Evolutionary conservation across 768 basidiomycete genomes (phyloP), one percentile per base, ranked within the genome.

Genomic region (Coprinellus micaceus): DNA sequence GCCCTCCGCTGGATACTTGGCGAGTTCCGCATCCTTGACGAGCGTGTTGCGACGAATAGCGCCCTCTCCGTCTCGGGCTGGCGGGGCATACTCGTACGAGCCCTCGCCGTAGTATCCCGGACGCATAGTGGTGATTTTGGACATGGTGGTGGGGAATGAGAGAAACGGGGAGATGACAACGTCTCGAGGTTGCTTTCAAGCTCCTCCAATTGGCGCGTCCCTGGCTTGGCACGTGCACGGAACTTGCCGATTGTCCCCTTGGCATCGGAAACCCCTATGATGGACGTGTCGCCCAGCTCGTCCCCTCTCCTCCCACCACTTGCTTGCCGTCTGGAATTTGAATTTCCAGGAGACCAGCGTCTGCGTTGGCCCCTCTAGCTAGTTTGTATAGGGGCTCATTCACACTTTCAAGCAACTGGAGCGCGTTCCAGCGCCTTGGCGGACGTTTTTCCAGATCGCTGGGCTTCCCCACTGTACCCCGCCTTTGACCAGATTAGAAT

Each of bases 1-100:
- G 40, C 90, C 91, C 52, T 86, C 86, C 54, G 82, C 73, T 2
- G 89, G 90, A 62, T 75, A 82, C 0, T 77, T 81, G 19, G 88
- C 76, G 21, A 92, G 79, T 9, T 56, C 67, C 17, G 36, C 39
- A 61, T 89, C 84, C 21, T 80, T 71, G 1, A 77, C 70, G 33
- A 83, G 78, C 1, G 81, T 77, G 13, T 81, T 69, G 24, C 90
- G 79, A 37, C 88, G 86, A 7, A 78, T 74, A 43, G 75, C 75
- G 3, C 82, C 79, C 57, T 87, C 82, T 50, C 82, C 83, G 2
- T 73, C 69, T 4, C 61, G 57, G 0, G 63, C 61, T 29, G 77
- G 65, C 0, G 79, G 69, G 1, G 69, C 70, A 11, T 88, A 75
- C 56, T 85, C 83, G 57, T 85, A 80, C 2, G 90, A 88, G 60